These are phyloP conservation scores for Verticillium nubilum DNA, from an alignment of 2,329 filamentous ascomycete genomes.

Conservation along the genomic window DNA sequence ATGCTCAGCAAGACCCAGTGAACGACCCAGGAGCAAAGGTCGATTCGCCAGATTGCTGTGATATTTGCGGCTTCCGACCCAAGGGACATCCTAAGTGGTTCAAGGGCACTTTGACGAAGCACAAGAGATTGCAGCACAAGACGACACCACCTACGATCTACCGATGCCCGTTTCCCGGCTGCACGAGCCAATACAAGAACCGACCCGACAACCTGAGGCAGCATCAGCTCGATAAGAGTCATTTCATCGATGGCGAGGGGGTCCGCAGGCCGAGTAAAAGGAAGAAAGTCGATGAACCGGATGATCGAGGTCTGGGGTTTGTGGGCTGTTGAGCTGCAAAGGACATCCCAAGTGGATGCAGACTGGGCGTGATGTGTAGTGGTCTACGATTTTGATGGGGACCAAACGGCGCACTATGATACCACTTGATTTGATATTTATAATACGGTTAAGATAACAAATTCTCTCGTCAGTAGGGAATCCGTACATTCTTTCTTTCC, in stretches of 20 bases:
- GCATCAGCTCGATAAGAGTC: conserved; percentile 51
- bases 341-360: too few relatives aligned
- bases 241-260: conserved; percentile 40
- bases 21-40: conserved; percentile 18
- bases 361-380: not conserved
- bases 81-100: conserved; percentile 55
- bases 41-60: conserved; percentile 41
- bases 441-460: not conserved
- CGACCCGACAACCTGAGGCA: conserved; percentile 50
- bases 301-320: not conserved
- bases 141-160: conserved; percentile 43
- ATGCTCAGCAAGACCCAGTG: not conserved
- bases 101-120: conserved; percentile 53
- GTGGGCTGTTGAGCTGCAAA: too few relatives aligned
- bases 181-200: conserved; percentile 50
- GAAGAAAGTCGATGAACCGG: conserved; percentile 30
- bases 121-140: conserved; percentile 50
- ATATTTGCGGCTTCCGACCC: conserved; percentile 49
- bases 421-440: not conserved
- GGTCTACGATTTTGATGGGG: not conserved
- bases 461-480: not conserved
- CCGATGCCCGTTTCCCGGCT: conserved; percentile 47
- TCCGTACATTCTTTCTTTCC: too few relatives aligned
- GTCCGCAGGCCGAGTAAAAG: conserved; percentile 38
- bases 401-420: not conserved